Evolutionary conservation across 2,329 filamentous ascomycete species (phyloP), one percentile per base, ranked within the genome.

Genomic region (Pleomassaria siparia): DNA sequence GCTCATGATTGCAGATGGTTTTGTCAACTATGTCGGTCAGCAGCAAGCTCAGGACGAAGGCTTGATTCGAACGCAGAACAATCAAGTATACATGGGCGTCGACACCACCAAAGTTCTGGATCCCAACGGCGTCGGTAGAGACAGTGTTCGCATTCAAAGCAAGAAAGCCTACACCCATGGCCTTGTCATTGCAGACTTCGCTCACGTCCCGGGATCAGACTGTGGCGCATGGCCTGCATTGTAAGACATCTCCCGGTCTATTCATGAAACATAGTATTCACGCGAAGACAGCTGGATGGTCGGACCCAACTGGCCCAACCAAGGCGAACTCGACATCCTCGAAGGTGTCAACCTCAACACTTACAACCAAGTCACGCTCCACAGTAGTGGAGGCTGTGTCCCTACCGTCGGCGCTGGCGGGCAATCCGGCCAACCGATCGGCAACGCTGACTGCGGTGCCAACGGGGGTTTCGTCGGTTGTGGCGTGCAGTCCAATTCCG

Each of bases 221-320:
- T 74, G 71, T 42, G 71, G 71, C 6, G 57, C 60, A 4, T 73
- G 71, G 70, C 71, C 71, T 10, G 67, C 70, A 24, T 72, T 69
- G 62, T 70, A 60, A 29, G 53, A 51, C 18, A n/a, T 30, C 15
- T 10, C 3, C 16, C 7, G n/a, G 16, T 7, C 8, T 22, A 10
- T 12, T 18, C n/a, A 6, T 22, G n/a, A 13, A 13, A 36, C 16
- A 35, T 25, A 13, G 3, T 18, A 26, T 39, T 16, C 16, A 35
- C 29, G 24, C 15, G 36, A 10, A 30, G 33, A 35, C 13, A 68
- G 66, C 49, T 71, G 69, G 70, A 66, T 69, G 60, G 54, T 71
- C 20, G 70, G 71, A 2, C 66, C 65, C 4, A 67, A 69, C 47
- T 73, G 71, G 71, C 71, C 71, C 5, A 64, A 64, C 41, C 62